Evolutionary conservation across 148 eudicot genomes (phyloP).

Genomic region (Amaranthus cruentus): DNA sequence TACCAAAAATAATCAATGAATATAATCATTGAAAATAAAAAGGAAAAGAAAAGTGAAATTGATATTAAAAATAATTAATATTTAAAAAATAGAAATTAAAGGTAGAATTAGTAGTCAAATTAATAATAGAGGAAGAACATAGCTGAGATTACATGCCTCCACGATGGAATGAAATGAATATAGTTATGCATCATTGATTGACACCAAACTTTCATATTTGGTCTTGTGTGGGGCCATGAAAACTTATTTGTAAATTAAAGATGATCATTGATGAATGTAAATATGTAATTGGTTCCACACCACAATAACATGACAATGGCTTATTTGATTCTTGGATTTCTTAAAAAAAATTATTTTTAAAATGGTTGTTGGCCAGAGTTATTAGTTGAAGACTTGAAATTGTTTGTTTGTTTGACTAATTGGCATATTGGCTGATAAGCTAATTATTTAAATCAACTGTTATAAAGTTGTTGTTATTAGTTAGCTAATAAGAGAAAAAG

Average conservation of each 20-base stretch:
- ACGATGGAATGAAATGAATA: conserved; percentile 15
- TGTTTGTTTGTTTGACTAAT: no score
- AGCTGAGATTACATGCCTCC: conserved; percentile 23
- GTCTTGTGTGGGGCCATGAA: conserved; percentile 4
- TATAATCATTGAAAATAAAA: no score
- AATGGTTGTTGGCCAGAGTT: no score
- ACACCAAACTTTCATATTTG: conserved; percentile 7
- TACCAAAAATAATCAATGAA: neutral
- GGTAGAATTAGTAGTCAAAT: no score
- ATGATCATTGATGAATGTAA: neutral
- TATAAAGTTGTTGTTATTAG: no score
- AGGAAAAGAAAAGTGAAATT: no score
- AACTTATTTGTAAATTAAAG: neutral
- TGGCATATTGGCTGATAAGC: no score
- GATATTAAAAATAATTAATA: no score
- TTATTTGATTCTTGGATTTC: conserved; percentile 4
- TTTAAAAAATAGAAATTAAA: neutral
- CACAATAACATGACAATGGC: conserved; percentile 10
- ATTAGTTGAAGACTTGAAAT: no score
- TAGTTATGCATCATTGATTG: conserved; percentile 14
- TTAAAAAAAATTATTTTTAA: no score
- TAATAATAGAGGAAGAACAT: neutral
- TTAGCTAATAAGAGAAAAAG: no score
- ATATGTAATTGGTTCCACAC: conserved; percentile 1
- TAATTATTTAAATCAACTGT: no score